These are phyloP conservation scores for Pharnaceum exiguum DNA, from an alignment of 148 eudicot genomes.

Conservation along the genomic window DNA sequence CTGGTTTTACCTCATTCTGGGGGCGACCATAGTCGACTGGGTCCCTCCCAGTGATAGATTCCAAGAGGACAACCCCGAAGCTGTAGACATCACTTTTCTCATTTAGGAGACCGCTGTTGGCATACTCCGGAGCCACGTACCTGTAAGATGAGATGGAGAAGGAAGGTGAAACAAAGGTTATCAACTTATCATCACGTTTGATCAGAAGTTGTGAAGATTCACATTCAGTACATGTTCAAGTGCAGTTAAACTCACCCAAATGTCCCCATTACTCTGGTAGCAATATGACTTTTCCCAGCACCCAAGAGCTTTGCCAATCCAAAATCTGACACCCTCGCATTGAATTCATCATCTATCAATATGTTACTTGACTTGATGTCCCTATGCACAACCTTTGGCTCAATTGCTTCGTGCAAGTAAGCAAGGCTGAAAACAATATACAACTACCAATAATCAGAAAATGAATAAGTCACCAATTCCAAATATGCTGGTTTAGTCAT, in stretches of 20 bases:
- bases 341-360: slow-evolving; percentile 72
- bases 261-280: slow-evolving; percentile 96
- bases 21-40: slow-evolving; percentile 92
- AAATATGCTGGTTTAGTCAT: neutral
- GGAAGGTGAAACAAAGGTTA: neutral
- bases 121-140: slow-evolving; percentile 97
- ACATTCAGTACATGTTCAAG: no score
- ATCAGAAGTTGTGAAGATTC: no score
- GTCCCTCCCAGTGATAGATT: slow-evolving; percentile 89
- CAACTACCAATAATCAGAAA: slow-evolving; percentile 1
- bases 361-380: slow-evolving; percentile 96
- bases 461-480: neutral
- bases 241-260: slow-evolving; percentile 57
- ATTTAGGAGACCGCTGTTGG: slow-evolving; percentile 82
- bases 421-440: slow-evolving; percentile 61
- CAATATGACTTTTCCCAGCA: slow-evolving; percentile 86
- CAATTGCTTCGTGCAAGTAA: slow-evolving; percentile 92
- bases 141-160: slow-evolving; percentile 25
- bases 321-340: slow-evolving; percentile 90
- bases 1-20: slow-evolving; percentile 66
- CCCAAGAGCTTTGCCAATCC: slow-evolving; percentile 94
- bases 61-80: slow-evolving; percentile 83
- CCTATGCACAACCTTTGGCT: slow-evolving; percentile 94
- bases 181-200: neutral
- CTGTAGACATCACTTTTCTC: slow-evolving; percentile 92